Conservation (phyloP, 148 eudicot species). For the Camellia granthamiana region DNA sequence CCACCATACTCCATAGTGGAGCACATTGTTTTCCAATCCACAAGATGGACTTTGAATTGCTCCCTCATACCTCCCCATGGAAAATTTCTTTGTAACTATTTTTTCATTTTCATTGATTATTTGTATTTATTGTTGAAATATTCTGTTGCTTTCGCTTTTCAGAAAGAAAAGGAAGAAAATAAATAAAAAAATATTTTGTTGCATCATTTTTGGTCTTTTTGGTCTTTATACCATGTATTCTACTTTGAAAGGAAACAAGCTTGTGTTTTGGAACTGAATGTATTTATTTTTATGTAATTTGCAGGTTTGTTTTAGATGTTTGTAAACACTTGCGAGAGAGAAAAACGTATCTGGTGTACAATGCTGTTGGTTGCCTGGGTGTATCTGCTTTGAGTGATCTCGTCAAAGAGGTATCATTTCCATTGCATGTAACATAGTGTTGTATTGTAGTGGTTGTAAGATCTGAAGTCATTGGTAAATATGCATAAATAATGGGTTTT, state of each 20-base stretch:
- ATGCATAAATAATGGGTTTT: not conserved
- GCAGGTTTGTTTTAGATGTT: conserved; percentile 72
- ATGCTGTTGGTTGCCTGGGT: conserved; percentile 86
- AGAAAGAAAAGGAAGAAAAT: no score
- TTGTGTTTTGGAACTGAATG: not conserved
- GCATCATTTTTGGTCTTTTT: not conserved
- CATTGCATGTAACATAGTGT: not conserved
- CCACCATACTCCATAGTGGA: no score
- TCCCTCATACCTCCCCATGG: no score
- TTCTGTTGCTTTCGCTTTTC: no score
- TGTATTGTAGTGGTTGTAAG: not conserved
- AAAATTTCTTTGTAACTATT: no score
- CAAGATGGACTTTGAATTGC: no score
- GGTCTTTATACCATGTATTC: not conserved
- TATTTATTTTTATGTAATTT: conserved; percentile 5
- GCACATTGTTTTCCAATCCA: no score
- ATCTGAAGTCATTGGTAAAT: not conserved
- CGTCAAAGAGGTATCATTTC: conserved; percentile 64
- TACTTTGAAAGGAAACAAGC: not conserved
- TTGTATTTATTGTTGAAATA: no score
- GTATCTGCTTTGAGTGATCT: conserved; percentile 79
- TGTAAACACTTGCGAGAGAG: conserved; percentile 74
- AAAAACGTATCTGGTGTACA: conserved; percentile 72
- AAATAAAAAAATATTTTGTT: not conserved
- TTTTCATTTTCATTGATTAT: no score